Conservation (phyloP, 2,329 filamentous ascomycete genomes). For the Colletotrichum camelliae region DNA sequence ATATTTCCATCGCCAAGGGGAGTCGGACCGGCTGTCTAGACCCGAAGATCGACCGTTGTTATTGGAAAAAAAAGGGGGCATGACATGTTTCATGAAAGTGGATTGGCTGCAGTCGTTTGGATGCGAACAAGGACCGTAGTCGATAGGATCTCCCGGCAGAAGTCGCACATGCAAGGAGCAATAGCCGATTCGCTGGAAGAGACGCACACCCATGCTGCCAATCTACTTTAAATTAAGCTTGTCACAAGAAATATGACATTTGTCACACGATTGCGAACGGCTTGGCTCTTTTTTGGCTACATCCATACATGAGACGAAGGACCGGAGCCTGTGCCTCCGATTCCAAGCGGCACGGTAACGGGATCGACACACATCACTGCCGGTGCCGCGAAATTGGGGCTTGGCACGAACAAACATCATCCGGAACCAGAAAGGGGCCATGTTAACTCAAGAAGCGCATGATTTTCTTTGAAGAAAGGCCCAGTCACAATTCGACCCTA, state of each 20-base stretch:
- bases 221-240: constrained; percentile 13
- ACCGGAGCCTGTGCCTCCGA: background rate
- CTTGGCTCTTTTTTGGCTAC: background rate
- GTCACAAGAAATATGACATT: background rate
- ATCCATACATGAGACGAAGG: background rate
- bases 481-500: background rate
- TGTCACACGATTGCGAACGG: background rate
- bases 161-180: background rate
- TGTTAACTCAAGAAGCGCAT: background rate
- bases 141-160: background rate
- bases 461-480: background rate
- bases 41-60: background rate
- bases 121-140: background rate
- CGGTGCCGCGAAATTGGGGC: background rate
- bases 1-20: background rate
- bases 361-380: background rate
- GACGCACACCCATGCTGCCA: background rate
- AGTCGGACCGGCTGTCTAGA: background rate
- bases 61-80: background rate
- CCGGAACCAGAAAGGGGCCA: background rate
- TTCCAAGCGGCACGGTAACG: background rate
- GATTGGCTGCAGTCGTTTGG: background rate
- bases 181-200: background rate
- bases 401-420: background rate
- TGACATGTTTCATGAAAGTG: background rate